Conservation (phyloP, 2,329 filamentous ascomycete species). For the Nemania abortiva region DNA sequence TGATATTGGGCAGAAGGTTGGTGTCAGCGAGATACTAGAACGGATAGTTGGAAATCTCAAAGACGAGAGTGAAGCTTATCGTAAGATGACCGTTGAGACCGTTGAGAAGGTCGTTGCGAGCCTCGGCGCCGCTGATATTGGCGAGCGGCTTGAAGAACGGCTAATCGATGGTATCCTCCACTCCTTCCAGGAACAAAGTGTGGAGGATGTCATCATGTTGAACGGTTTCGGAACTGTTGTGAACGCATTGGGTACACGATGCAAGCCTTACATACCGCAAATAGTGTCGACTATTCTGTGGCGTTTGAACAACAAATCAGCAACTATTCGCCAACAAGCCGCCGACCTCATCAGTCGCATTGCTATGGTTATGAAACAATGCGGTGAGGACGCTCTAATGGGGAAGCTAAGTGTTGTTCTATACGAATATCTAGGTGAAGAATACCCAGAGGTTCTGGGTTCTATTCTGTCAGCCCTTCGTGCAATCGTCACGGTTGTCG, state of each 20-base stretch:
- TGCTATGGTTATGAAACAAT: conserved; percentile 99
- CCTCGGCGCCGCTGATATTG: conserved; percentile 92
- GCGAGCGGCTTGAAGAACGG: conserved; percentile 90
- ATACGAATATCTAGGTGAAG: conserved; percentile 98
- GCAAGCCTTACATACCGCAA: conserved; percentile 96
- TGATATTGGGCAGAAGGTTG: conserved; percentile 97
- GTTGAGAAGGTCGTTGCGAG: conserved; percentile 96
- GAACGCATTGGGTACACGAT: conserved; percentile 91
- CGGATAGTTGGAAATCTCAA: conserved; percentile 95
- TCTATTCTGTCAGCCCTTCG: conserved; percentile 95
- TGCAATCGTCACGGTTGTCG: conserved; percentile 96
- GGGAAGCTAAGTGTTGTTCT: conserved; percentile 93
- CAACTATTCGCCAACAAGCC: conserved; percentile 95
- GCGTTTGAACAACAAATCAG: conserved; percentile 97
- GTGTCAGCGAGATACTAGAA: conserved; percentile 93
- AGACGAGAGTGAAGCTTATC: conserved; percentile 96
- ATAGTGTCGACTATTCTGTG: conserved; percentile 97
- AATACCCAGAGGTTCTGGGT: conserved; percentile 96
- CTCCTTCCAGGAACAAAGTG: conserved; percentile 97
- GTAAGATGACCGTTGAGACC: conserved; percentile 99
- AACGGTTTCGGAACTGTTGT: conserved; percentile 99
- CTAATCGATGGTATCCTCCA: conserved; percentile 95
- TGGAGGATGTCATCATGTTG: conserved; percentile 94
- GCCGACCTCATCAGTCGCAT: conserved; percentile 97
- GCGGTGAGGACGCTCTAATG: conserved; percentile 94